Percentiles rank a stretch among this genome's conserved stretches.
Evolutionary conservation across 1,284 basidiomycete genomes (phyloP).

Genomic region (Thelephora terrestris): DNA sequence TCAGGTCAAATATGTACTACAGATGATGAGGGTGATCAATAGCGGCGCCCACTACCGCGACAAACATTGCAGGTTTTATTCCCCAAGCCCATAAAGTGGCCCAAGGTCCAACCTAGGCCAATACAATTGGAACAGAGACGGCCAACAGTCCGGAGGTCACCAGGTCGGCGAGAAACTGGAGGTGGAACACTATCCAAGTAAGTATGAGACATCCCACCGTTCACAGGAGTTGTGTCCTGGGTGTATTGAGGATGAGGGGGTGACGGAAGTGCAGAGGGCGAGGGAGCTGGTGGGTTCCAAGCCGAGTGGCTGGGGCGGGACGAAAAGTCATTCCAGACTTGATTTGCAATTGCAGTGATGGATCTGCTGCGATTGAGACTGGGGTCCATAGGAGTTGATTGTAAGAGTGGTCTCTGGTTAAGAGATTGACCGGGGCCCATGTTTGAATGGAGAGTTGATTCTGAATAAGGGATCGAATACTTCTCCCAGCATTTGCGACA

Average conservation of each 20-base stretch:
- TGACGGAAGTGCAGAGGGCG: conserved; percentile 11
- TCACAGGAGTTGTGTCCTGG: conserved; percentile 8
- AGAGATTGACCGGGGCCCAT: conserved; percentile 22
- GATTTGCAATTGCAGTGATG: neutral
- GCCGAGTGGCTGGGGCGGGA: neutral
- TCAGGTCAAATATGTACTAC: too few species aligned
- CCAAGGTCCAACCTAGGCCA: conserved; percentile 41
- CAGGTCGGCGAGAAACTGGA: conserved; percentile 37
- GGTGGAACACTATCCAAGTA: conserved; percentile 9
- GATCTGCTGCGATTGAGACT: conserved; percentile 17
- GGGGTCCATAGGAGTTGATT: conserved; percentile 23
- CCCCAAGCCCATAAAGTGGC: conserved; percentile 50
- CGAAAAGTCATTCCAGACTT: neutral
- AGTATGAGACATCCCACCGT: conserved; percentile 8
- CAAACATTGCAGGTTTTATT: conserved; percentile 38
- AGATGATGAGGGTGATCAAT: conserved; percentile 7
- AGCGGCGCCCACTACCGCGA: conserved; percentile 50
- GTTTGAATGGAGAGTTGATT: conserved; percentile 46
- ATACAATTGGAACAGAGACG: conserved; percentile 52
- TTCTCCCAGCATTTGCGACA: conserved; percentile 65
- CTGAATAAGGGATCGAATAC: conserved; percentile 47
- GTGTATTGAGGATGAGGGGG: conserved; percentile 13
- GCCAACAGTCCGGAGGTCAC: conserved; percentile 65
- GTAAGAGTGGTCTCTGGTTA: neutral
- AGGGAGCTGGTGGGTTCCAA: neutral